phyloP scores from a whole-genome alignment of 305 asterid genomes.

The Withania somnifera region DNA sequence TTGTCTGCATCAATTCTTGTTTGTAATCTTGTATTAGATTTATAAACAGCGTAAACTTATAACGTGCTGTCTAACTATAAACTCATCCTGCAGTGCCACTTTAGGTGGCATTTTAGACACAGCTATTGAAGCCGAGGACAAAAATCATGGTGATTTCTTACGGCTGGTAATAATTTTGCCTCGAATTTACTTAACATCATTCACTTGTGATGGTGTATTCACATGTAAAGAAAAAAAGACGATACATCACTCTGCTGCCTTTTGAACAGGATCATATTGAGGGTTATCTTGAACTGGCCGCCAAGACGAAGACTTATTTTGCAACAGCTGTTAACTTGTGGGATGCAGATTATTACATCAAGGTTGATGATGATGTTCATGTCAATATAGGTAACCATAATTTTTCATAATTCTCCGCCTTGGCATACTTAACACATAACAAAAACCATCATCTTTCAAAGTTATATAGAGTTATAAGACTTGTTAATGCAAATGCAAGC shows the following conservation, averaged over 20 bases:
- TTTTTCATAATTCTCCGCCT: not conserved
- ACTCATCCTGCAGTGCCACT: conserved; percentile 9
- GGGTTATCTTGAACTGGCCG: conserved; percentile 42
- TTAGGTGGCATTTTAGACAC: conserved; percentile 12
- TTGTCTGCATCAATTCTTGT: not conserved
- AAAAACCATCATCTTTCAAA: not conserved
- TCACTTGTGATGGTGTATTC: not conserved
- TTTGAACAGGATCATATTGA: conserved; percentile 34
- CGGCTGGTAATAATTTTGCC: conserved; percentile 1
- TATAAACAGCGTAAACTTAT: not conserved
- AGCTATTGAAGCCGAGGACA: conserved; percentile 17
- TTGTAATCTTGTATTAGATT: not conserved
- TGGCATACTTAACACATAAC: not conserved
- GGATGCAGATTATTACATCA: conserved; percentile 38
- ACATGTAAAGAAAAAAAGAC: not conserved
- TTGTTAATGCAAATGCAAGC: not conserved
- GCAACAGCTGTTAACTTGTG: conserved; percentile 29
- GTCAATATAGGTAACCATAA: conserved; percentile 27
- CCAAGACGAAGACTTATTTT: conserved; percentile 36
- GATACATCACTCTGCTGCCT: not conserved
- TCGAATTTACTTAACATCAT: not conserved
- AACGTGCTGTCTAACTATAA: not conserved
- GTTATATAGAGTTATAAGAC: not conserved
- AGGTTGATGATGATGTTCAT: conserved; percentile 41
- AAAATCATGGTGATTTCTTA: conserved; percentile 11